phyloP scores from a whole-genome alignment of 192 early-diverging fungal species.

The Radiomyces spectabilis region DNA sequence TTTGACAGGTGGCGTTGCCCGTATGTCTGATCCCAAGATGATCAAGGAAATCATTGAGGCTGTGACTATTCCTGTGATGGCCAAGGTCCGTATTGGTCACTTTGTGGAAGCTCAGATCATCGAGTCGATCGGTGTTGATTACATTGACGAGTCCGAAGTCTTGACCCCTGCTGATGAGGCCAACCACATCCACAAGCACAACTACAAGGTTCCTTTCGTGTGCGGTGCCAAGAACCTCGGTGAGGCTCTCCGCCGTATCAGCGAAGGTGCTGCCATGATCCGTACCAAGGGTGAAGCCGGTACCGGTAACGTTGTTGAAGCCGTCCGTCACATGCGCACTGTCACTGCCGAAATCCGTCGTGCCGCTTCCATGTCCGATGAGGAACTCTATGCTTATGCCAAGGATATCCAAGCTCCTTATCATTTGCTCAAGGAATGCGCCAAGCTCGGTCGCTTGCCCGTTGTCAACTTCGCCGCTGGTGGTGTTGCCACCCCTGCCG shows the following conservation, averaged over 20 bases:
- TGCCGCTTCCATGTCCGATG: conserved; percentile 75
- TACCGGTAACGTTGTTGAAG: conserved; percentile 97
- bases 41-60: conserved; percentile 94
- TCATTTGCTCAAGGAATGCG: conserved; percentile 86
- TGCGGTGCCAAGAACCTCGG: conserved; percentile 96
- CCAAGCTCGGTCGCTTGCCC: conserved; percentile 80
- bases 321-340: conserved; percentile 92
- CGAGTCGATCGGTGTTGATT: conserved; percentile 84
- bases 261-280: conserved; percentile 97
- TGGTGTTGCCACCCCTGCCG: conserved; percentile 95
- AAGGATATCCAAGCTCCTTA: conserved; percentile 94
- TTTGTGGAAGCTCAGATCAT: conserved; percentile 97
- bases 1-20: conserved; percentile 75
- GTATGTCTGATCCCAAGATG: conserved; percentile 98
- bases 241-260: conserved; percentile 92
- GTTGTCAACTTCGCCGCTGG: conserved; percentile 99
- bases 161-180: conserved; percentile 92
- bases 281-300: conserved; percentile 98
- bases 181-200: conserved; percentile 94
- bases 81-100: conserved; percentile 97
- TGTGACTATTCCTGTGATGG: conserved; percentile 98
- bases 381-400: conserved; percentile 91
- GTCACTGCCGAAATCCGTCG: conserved; percentile 81
- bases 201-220: conserved; percentile 90
- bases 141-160: conserved; percentile 98